Percentiles rank a stretch among this genome's conserved stretches.
Evolutionary conservation across 2,329 filamentous ascomycete genomes (phyloP).

Genomic region (Scolecobasidium constrictum): DNA sequence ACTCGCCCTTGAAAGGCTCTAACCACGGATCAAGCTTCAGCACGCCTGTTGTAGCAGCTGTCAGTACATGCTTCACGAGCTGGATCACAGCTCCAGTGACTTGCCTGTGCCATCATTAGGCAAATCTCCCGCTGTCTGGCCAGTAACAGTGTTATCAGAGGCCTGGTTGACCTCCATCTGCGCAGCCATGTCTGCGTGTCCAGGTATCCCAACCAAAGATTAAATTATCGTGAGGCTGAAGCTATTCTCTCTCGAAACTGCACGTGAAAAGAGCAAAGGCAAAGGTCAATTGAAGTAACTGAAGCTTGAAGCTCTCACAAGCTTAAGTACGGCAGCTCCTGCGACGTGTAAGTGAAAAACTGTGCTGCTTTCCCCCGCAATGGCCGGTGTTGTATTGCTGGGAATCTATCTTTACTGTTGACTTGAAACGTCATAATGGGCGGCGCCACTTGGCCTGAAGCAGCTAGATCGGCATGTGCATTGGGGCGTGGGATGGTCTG

Average conservation of each 20-base stretch:
- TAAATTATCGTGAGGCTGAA: no score
- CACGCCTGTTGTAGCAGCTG: conserved; percentile 50
- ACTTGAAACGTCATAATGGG: neutral
- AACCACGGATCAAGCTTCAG: conserved; percentile 83
- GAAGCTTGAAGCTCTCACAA: no score
- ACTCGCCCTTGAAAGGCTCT: conserved; percentile 66
- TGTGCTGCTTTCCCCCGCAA: no score
- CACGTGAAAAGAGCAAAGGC: no score
- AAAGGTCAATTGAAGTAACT: no score
- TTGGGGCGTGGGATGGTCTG: no score
- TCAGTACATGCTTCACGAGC: conserved; percentile 12
- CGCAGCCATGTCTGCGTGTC: neutral
- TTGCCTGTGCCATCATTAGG: conserved; percentile 64
- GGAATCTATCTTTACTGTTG: no score
- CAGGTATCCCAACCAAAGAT: neutral
- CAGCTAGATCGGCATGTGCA: neutral
- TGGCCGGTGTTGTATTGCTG: no score
- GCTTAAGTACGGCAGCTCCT: no score
- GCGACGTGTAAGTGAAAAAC: no score
- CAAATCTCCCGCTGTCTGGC: conserved; percentile 37
- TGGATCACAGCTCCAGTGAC: conserved; percentile 17
- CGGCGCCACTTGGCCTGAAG: neutral
- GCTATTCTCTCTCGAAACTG: no score
- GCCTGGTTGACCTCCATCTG: conserved; percentile 26
- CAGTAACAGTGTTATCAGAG: conserved; percentile 32